A percentile compares a stretch with the other conserved stretches of the same genome.
Evolutionary conservation across 805 yeast genomes (phyloP).

Genomic region (Candida ipomoeae): DNA sequence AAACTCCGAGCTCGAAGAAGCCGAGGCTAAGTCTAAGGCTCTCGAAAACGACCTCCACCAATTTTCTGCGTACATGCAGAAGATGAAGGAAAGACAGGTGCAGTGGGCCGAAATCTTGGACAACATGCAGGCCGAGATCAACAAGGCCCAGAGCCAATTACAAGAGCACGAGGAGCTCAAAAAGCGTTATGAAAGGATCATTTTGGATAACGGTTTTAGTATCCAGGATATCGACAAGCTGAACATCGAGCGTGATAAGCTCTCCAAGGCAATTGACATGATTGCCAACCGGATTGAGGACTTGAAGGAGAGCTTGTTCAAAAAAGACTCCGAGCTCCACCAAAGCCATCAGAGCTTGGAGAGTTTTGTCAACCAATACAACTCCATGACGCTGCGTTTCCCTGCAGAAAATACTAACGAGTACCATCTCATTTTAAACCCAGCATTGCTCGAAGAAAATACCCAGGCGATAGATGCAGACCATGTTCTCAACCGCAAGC

Average conservation of each 20-base stretch:
- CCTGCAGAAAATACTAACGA: constrained; percentile 24
- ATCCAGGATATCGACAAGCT: constrained; percentile 60
- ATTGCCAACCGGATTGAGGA: constrained; percentile 43
- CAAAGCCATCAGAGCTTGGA: constrained; percentile 50
- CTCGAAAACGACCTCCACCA: constrained; percentile 67
- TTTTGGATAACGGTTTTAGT: constrained; percentile 54
- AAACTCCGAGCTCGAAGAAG: constrained; percentile 44
- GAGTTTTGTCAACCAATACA: constrained; percentile 52
- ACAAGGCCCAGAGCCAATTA: constrained; percentile 40
- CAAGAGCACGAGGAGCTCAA: constrained; percentile 38
- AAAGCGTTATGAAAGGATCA: constrained; percentile 36
- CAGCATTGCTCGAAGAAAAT: constrained; percentile 8
- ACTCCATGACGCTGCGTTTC: constrained; percentile 48
- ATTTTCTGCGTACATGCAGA: constrained; percentile 66
- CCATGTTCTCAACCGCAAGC: constrained; percentile 43
- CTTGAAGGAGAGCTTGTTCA: constrained; percentile 40
- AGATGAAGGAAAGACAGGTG: constrained; percentile 57
- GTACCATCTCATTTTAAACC: constrained; percentile 39
- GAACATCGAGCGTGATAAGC: constrained; percentile 56
- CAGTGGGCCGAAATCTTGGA: constrained; percentile 61
- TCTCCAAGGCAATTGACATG: constrained; percentile 51
- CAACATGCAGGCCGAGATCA: constrained; percentile 55
- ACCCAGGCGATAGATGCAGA: constrained; percentile 20
- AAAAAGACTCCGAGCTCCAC: constrained; percentile 48
- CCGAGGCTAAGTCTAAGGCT: constrained; percentile 51